These are phyloP conservation scores for Neonothopanus nambi DNA, from an alignment of 1,284 basidiomycete genomes.

Conservation along the genomic window DNA sequence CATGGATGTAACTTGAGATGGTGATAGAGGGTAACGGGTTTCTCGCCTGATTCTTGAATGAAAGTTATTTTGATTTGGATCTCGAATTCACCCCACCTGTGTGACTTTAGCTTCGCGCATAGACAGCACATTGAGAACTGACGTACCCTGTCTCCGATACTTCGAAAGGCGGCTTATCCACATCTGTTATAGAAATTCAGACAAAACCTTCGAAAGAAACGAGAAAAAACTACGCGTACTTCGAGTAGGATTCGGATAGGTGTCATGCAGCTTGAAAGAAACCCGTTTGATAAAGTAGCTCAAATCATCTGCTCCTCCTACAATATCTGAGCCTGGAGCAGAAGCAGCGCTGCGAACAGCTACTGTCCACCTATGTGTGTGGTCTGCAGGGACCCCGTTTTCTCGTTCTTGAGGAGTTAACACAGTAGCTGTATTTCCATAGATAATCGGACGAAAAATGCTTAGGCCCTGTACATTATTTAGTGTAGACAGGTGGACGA, in stretches of 20 bases:
- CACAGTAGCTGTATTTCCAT: conserved; percentile 92
- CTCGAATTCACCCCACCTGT: conserved; percentile 98
- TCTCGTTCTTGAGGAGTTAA: conserved; percentile 79
- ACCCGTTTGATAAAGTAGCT: conserved; percentile 92
- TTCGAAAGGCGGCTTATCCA: conserved; percentile 93
- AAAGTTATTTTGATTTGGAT: conserved; percentile 94
- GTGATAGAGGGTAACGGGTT: conserved; percentile 85
- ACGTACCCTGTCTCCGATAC: conserved; percentile 90
- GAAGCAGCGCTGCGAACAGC: conserved; percentile 84
- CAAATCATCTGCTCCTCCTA: conserved; percentile 87
- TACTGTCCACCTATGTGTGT: conserved; percentile 97
- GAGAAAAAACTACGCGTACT: conserved; percentile 52
- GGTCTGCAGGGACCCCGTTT: conserved; percentile 57
- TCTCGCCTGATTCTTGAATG: conserved; percentile 90
- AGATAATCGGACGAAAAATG: conserved; percentile 90
- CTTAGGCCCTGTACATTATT: conserved; percentile 69
- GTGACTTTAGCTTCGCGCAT: background rate
- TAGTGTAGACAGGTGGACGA: conserved; percentile 16
- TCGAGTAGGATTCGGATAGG: conserved; percentile 88
- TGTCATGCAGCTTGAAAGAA: conserved; percentile 97
- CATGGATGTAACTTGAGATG: conserved; percentile 97
- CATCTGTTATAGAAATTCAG: conserved; percentile 48
- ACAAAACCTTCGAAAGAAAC: background rate
- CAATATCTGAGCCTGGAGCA: conserved; percentile 60
- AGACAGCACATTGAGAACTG: too few species aligned